Evolutionary conservation across 1,284 basidiomycete species (phyloP), one percentile per base, ranked within the genome.

Genomic region (Ceratobasidium sp.): DNA sequence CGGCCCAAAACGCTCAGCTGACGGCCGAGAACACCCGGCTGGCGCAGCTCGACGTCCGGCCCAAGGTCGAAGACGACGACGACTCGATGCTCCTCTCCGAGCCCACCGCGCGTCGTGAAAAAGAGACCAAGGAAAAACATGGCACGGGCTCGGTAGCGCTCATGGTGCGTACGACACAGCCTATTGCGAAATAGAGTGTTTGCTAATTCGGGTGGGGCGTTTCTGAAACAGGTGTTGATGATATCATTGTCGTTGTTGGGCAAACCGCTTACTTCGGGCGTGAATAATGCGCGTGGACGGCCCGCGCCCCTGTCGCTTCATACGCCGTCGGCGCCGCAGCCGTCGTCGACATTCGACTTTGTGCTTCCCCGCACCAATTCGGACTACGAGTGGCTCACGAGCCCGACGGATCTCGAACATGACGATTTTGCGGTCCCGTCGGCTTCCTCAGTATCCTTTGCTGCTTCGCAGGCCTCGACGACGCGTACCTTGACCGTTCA

Each of bases 11-110:
- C 90, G 89, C 76, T 65, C 90, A 92, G 80, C 85, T 93, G 39
- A 92, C 93, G 82, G 88, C 90, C 80, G 92, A 93, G 81, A 93
- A 92, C 79, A 89, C 87, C 61, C 85, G 89, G 56, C 86, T 93
- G 19, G 59, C 69, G 22, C 54, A 75, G 27, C 51, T 46, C n/a
- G 69, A 66, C 31, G 69, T 34, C 51, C 43, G 48, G 29, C 63
- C 84, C 51, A 66, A 66, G n/a, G 16, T 66, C 48, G 64, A 66
- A 53, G 64, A 66, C 64, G 64, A 66, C 43, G 64, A 66, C 64
- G 29, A 29, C n/a, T 51, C 64, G 29, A 51, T 53, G 37, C 48
- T 66, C 24, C 64, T 66, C 29, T 66, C 64, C 31, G 64, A 66
- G 31, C 48, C 64, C 6, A 9, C 34, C 49, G 19, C 56, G 6